A percentile compares a stretch with the other conserved stretches of the same genome.
Conservation (phyloP, 768 basidiomycete genomes). For the Mycena epipterygia region DNA sequence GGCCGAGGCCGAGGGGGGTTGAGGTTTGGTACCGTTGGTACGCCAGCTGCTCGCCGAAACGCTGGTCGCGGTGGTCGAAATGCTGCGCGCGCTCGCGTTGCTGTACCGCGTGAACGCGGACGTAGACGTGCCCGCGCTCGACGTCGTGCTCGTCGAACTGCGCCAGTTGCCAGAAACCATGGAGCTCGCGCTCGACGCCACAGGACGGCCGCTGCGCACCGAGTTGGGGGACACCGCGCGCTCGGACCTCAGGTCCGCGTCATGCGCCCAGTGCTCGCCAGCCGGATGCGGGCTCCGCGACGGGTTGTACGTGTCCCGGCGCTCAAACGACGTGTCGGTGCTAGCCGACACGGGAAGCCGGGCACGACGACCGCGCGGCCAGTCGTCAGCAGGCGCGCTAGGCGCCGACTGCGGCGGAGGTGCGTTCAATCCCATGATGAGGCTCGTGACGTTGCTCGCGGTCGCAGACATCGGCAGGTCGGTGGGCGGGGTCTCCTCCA, state of each 20-base stretch:
- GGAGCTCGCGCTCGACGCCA: constrained; percentile 73
- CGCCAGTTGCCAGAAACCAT: constrained; percentile 82
- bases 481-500: constrained; percentile 50
- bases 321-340: constrained; percentile 27
- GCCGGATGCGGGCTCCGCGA: constrained; percentile 45
- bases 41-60: constrained; percentile 84
- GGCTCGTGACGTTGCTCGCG: constrained; percentile 81
- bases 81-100: constrained; percentile 78
- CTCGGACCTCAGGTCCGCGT: constrained; percentile 50
- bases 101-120: constrained; percentile 87
- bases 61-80: constrained; percentile 87
- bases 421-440: constrained; percentile 79
- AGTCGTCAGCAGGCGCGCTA: constrained; percentile 28
- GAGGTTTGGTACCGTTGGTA: constrained; percentile 52
- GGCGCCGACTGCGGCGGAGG: constrained; percentile 49
- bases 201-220: constrained; percentile 64
- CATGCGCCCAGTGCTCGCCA: constrained; percentile 49
- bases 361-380: constrained; percentile 25
- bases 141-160: constrained; percentile 78
- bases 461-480: constrained; percentile 68
- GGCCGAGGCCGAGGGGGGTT: constrained; percentile 42
- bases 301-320: constrained; percentile 47
- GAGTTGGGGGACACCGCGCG: constrained; percentile 73
- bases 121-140: constrained; percentile 76
- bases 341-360: constrained; percentile 23